These are phyloP conservation scores for Flaveria floridana DNA, from an alignment of 140 eudicot genomes.

Conservation along the genomic window DNA sequence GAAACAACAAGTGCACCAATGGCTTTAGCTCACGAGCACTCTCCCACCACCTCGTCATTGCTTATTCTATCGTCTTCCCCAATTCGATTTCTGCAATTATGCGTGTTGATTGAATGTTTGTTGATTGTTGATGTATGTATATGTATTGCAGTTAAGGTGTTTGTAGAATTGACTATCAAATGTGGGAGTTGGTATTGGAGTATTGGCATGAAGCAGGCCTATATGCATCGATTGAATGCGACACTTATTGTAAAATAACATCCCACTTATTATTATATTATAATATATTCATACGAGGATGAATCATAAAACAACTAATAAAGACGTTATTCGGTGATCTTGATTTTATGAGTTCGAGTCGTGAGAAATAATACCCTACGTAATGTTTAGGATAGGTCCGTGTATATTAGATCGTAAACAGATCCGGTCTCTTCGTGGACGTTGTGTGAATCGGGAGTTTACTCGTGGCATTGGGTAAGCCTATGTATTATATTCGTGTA, in stretches of 20 bases:
- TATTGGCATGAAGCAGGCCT: constrained; percentile 23
- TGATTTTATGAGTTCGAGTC: too few relatives aligned
- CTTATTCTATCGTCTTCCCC: background rate
- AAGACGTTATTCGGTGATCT: too few relatives aligned
- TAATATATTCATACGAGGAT: too few relatives aligned
- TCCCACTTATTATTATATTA: too few relatives aligned
- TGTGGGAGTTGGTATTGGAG: constrained; percentile 4
- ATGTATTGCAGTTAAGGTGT: constrained; percentile 29
- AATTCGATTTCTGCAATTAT: background rate
- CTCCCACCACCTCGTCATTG: constrained; percentile 41
- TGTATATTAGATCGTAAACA: too few relatives aligned
- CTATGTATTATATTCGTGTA: too few relatives aligned
- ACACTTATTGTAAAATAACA: background rate
- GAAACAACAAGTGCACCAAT: constrained; percentile 54
- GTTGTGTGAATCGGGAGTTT: too few relatives aligned
- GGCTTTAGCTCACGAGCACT: constrained; percentile 48
- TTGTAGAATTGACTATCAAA: constrained; percentile 19
- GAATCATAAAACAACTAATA: too few relatives aligned
- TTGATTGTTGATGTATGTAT: background rate
- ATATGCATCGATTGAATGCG: background rate
- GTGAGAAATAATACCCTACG: too few relatives aligned
- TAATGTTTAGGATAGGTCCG: too few relatives aligned
- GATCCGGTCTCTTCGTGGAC: too few relatives aligned
- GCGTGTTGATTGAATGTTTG: background rate
- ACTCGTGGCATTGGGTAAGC: too few relatives aligned